Conservation (phyloP, 139 green algal species). For the Diplosphaera chodatii region DNA sequence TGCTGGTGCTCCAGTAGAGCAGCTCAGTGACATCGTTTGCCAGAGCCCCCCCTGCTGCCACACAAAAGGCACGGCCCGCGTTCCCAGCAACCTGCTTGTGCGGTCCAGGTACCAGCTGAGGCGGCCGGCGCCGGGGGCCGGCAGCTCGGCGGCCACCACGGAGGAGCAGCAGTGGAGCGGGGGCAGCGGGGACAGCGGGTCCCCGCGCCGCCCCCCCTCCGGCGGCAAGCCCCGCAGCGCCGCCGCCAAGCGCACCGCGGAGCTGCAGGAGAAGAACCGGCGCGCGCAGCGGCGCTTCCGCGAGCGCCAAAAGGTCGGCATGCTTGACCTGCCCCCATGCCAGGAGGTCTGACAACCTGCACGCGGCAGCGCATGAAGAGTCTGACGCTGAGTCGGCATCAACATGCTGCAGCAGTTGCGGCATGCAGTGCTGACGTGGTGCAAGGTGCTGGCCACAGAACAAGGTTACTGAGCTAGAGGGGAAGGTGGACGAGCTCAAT, state of each 20-base stretch:
- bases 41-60: no score
- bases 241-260: neutral
- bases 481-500: slow-evolving; percentile 22
- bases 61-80: no score
- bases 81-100: neutral
- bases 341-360: no score
- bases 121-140: no score
- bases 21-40: no score
- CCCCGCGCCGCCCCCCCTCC: no score
- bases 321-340: neutral
- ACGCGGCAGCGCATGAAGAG: no score
- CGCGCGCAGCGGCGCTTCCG: slow-evolving; percentile 57
- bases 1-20: no score
- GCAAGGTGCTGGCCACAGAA: no score
- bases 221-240: neutral
- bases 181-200: neutral
- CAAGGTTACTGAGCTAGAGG: slow-evolving; percentile 32
- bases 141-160: neutral
- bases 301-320: slow-evolving; percentile 52
- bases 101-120: neutral
- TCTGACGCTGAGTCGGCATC: no score
- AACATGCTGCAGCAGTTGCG: no score
- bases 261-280: slow-evolving; percentile 64
- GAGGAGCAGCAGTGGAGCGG: neutral
- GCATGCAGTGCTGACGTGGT: no score